A percentile compares a stretch with the other conserved stretches of the same genome.
phyloP scores from a whole-genome alignment of 805 yeast genomes.

The Saccharomycopsis fodiens region DNA sequence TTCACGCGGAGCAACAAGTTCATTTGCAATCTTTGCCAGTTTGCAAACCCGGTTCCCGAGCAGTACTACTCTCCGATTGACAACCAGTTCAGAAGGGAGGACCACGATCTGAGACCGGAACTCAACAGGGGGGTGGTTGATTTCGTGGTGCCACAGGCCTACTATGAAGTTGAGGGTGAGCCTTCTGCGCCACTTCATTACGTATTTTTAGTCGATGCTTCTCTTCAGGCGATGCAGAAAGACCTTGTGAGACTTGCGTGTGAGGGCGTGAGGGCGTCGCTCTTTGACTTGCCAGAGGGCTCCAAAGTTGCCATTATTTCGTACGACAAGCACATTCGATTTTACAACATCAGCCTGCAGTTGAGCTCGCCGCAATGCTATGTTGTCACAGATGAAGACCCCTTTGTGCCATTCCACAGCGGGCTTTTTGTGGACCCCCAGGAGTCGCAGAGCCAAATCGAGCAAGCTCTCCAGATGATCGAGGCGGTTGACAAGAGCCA shows the following conservation, averaged over 20 bases:
- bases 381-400: conserved; percentile 65
- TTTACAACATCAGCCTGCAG: conserved; percentile 56
- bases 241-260: conserved; percentile 57
- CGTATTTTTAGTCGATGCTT: conserved; percentile 67
- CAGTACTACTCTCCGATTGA: conserved; percentile 63
- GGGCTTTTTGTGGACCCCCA: conserved; percentile 79
- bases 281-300: conserved; percentile 35
- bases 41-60: conserved; percentile 57
- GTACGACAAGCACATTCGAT: conserved; percentile 64
- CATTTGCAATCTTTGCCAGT: conserved; percentile 82
- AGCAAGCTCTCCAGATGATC: conserved; percentile 55
- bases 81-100: conserved; percentile 53
- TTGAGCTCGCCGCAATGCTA: conserved; percentile 51
- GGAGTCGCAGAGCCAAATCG: conserved; percentile 56
- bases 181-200: conserved; percentile 49
- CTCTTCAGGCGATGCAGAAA: conserved; percentile 48
- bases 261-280: conserved; percentile 58
- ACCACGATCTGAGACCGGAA: conserved; percentile 63
- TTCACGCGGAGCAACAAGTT: conserved; percentile 52
- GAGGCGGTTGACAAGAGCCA: conserved; percentile 38
- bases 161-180: conserved; percentile 42
- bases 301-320: conserved; percentile 64
- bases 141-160: conserved; percentile 65
- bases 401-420: conserved; percentile 69
- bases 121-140: conserved; percentile 80